Conservation (phyloP, 768 basidiomycete genomes). For the Tulasnella sp. region DNA sequence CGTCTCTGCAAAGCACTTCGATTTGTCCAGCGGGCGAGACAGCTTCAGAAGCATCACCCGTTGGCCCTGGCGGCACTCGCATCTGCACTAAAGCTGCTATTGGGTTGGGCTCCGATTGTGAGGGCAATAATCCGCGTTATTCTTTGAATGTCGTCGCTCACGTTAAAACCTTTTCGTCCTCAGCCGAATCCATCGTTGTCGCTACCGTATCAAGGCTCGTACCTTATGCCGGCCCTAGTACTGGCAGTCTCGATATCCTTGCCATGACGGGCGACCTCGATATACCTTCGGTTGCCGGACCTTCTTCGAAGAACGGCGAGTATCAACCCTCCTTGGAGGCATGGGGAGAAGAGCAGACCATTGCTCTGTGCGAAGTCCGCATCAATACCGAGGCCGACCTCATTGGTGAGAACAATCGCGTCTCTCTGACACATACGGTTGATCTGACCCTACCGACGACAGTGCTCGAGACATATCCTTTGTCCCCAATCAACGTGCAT, state of each 20-base stretch:
- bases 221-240: background rate
- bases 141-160: background rate
- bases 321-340: background rate
- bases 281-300: background rate
- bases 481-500: background rate
- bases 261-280: background rate
- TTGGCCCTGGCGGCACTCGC: background rate
- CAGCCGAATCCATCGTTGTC: background rate
- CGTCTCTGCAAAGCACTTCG: background rate
- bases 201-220: background rate
- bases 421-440: background rate
- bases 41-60: background rate
- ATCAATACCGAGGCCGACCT: background rate
- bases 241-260: background rate
- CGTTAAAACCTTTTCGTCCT: background rate
- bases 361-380: background rate
- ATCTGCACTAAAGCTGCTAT: constrained; percentile 5
- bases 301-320: background rate
- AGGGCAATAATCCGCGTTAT: background rate
- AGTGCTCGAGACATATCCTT: background rate
- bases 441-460: background rate
- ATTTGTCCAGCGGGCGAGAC: no score
- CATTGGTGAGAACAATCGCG: background rate
- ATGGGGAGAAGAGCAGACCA: background rate
- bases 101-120: constrained; percentile 3